Evolutionary conservation across 2,329 filamentous ascomycete species (phyloP), one percentile per base, ranked within the genome.

Genomic region (Ceratocystis variospora): DNA sequence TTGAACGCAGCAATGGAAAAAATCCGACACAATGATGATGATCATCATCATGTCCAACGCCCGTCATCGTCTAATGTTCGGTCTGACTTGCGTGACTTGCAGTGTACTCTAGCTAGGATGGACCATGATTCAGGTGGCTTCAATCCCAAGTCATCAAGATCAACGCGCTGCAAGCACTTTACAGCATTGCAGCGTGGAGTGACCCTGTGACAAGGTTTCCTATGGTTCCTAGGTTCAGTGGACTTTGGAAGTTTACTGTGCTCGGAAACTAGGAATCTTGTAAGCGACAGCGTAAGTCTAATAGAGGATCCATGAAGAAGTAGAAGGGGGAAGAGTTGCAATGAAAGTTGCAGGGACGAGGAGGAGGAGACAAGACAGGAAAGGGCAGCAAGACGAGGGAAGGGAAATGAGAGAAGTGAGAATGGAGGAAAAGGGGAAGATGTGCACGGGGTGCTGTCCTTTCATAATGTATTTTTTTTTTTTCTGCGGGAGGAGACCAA

Each of bases 111-210:
- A 25, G 48, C 48, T 28, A 25, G 48, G 22, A 28, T 53, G 10
- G 10, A 1, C 22, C 48, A 53, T 53, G 48, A 25, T 25, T 22
- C 48, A 17, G 22, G 48, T 41, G 37, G 12, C 37, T 41, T 41
- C 37, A 41, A 12, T 41, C 12, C 10, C 37, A 41, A 41, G 37
- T 25, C 48, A 28, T 0, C 48, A 53, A 25, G 48, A 59, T 59
- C 50, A 22, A 55, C 10, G 3, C 17, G 25, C 55, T 59, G 55
- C 55, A 59, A 59, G 55, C 55, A 59, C 55, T 59, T 59, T 59
- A 59, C 25, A 25, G 37, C 48, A 22, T 7, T 31, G 17, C 17
- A 59, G 55, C 55, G 55, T 59, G 55, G 55, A 59, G 19, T 59
- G 55, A 25, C 55, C 55, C 55, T 37, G 55, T 59, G 28, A 31